Percentiles rank a stretch among this genome's conserved stretches.
phyloP scores from a whole-genome alignment of 73 alveolate species.

The Uronychia setigera region DNA sequence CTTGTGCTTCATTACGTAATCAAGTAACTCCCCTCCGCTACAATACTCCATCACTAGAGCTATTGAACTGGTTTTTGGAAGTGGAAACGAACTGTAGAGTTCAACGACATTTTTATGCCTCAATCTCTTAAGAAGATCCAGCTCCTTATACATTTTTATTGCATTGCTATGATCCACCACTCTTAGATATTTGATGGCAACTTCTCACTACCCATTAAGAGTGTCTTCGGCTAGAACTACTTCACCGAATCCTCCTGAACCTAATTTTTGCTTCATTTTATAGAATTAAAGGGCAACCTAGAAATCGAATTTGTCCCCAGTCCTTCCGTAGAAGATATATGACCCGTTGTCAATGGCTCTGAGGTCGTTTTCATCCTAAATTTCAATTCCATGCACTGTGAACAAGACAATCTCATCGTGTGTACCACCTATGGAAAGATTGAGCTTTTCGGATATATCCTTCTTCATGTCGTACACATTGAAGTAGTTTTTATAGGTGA shows the following conservation, averaged over 20 bases:
- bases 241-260: slow-evolving; percentile 49
- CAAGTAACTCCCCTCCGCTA: slow-evolving; percentile 48
- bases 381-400: neutral
- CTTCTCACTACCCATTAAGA: slow-evolving; percentile 15
- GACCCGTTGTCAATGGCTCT: neutral
- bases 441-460: neutral
- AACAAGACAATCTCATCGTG: neutral
- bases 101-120: slow-evolving; percentile 35
- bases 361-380: neutral
- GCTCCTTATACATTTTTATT: slow-evolving; percentile 28
- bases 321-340: neutral
- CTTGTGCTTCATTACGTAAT: neutral
- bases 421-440: neutral
- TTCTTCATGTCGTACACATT: neutral
- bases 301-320: neutral
- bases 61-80: slow-evolving; percentile 9
- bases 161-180: slow-evolving; percentile 7
- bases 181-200: slow-evolving; percentile 35
- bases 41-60: slow-evolving; percentile 57
- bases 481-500: neutral
- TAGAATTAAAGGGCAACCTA: neutral
- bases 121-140: slow-evolving; percentile 32
- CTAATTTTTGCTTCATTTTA: slow-evolving; percentile 23
- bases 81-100: slow-evolving; percentile 39
- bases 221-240: slow-evolving; percentile 42